These are phyloP conservation scores for Claviceps digitariae DNA, from an alignment of 2,329 filamentous ascomycete genomes.

Conservation along the genomic window DNA sequence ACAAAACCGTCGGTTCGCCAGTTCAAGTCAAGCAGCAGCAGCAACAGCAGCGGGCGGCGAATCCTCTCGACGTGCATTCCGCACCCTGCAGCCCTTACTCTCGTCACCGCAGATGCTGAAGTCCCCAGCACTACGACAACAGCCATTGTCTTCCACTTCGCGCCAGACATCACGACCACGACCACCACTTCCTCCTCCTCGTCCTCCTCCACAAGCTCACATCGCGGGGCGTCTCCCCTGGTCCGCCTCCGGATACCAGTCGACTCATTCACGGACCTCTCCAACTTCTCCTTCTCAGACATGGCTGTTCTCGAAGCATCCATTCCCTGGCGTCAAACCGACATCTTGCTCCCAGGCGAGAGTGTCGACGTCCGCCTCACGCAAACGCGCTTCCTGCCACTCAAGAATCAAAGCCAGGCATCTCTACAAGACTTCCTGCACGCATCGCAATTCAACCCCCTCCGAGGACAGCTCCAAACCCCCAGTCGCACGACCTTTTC, in stretches of 20 bases:
- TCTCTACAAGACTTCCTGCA: constrained; percentile 30
- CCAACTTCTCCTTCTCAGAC: constrained; percentile 15
- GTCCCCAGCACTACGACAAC: constrained; percentile 13
- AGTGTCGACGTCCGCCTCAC: constrained; percentile 35
- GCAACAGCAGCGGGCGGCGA: constrained; percentile 12
- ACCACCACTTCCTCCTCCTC: not conserved
- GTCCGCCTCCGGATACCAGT: constrained; percentile 20
- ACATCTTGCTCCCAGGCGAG: constrained; percentile 32
- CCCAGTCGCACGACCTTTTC: constrained; percentile 19
- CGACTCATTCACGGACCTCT: constrained; percentile 14
- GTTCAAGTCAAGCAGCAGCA: not conserved
- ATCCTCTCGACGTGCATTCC: constrained; percentile 33
- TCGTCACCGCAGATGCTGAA: constrained; percentile 20
- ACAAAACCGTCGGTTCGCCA: constrained; percentile 7
- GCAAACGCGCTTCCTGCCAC: constrained; percentile 21
- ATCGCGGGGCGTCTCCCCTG: constrained; percentile 3
- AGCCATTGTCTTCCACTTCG: constrained; percentile 33
- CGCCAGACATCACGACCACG: constrained; percentile 16
- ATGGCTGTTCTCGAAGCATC: constrained; percentile 21
- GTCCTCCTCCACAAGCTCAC: not conserved
- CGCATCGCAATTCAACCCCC: constrained; percentile 31
- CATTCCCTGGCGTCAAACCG: constrained; percentile 17
- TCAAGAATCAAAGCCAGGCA: constrained; percentile 23
- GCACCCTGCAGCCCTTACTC: constrained; percentile 30
- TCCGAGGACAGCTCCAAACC: constrained; percentile 26